These are phyloP conservation scores for Vigna unguiculata DNA, from an alignment of 306 rosid species.

Conservation along the genomic window DNA sequence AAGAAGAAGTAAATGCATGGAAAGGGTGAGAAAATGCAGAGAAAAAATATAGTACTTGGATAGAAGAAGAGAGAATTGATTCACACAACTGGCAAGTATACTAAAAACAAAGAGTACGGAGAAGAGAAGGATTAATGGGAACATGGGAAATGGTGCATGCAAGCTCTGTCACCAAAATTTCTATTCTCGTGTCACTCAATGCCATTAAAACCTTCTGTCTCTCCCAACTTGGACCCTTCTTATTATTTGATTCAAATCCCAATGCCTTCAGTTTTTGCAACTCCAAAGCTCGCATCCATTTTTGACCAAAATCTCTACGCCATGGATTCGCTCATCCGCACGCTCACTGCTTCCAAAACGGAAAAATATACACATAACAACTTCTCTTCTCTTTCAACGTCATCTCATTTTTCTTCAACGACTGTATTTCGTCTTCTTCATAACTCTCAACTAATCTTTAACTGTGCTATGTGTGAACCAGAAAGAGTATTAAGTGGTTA, in stretches of 20 bases:
- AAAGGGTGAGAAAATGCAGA: slow-evolving; percentile 25
- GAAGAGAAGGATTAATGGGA: slow-evolving; percentile 43
- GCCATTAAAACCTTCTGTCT: slow-evolving; percentile 44
- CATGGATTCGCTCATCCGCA: too few species aligned
- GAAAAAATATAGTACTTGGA: neutral
- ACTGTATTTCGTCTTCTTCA: too few species aligned
- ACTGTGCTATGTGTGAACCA: too few species aligned
- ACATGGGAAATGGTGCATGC: slow-evolving; percentile 46
- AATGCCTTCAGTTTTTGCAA: neutral
- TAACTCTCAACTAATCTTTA: too few species aligned
- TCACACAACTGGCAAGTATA: slow-evolving; percentile 39
- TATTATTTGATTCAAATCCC: neutral
- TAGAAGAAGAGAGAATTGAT: slow-evolving; percentile 10
- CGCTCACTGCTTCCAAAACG: too few species aligned
- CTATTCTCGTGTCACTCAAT: slow-evolving; percentile 35
- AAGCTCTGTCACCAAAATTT: slow-evolving; percentile 22
- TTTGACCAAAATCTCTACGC: neutral
- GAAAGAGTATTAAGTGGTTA: too few species aligned
- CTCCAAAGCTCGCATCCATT: neutral
- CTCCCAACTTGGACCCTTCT: slow-evolving; percentile 40
- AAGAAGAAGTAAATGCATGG: slow-evolving; percentile 37
- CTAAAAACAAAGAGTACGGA: slow-evolving; percentile 40
- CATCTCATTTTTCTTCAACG: too few species aligned
- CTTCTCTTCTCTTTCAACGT: too few species aligned
- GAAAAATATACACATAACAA: too few species aligned